Evolutionary conservation across 2,329 filamentous ascomycete genomes (phyloP), one percentile per base, ranked within the genome.

Genomic region (Colletotrichum chlorophyti): DNA sequence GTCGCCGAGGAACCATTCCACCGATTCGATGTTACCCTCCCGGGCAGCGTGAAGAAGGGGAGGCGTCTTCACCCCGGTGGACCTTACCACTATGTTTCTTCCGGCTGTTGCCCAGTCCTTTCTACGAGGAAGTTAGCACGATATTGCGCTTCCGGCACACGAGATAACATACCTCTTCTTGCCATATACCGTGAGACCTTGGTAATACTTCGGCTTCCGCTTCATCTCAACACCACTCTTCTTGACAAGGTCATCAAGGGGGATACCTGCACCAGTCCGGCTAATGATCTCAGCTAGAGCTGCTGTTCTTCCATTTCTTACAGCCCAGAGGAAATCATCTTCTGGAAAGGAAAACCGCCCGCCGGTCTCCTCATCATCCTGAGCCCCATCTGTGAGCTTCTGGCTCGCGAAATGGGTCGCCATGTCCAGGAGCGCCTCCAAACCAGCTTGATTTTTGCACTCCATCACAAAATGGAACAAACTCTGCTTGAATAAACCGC

Each of bases 1-100:
- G 60, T 91, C 89, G 55, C 89, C 87, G 53, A 92, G 72, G 69
- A 94, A 91, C 85, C 90, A 96, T 67, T 95, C 87, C 0, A 91
- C 84, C 15, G 82, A 81, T 34, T 88, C 83, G n/a, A 94, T 69
- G 17, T 79, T 88, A 3, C 86, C 85, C 2, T 65, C 65, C 8
- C 74, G 65, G 11, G 84, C 86, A 40, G 87, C 86, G 60, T 81
- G 74, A 1, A 91, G 78, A 8, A 91, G 73, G 3, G 88, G 90
- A 3, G 87, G 83, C 0, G 75, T 77, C 29, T 76, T 74, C 47
- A 74, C 68, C 9, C 78, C 81, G 0, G 69, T 72, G 4, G 72
- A 66, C 35, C 69, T 74, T 11, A 69, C 65, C 5, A 78, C 72
- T 29, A 77, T 69, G 26, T 76, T 75, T 11, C 83, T 81, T 3